A percentile compares a stretch with the other conserved stretches of the same genome.
phyloP scores from a whole-genome alignment of 352 stramenopile species.

The Pythium rishiriense region DNA sequence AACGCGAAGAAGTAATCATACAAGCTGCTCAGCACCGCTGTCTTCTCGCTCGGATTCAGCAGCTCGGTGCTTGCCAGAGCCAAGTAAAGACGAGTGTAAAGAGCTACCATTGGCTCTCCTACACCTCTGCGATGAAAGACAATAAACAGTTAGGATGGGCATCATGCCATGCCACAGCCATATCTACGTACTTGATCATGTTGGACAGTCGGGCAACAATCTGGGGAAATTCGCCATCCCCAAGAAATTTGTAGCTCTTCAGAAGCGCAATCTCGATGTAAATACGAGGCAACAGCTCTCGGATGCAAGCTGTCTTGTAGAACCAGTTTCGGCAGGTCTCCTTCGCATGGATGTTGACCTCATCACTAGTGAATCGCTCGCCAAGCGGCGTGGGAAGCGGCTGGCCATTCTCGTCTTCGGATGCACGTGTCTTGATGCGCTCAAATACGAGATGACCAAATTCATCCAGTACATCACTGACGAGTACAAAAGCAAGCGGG shows the following conservation, averaged over 20 bases:
- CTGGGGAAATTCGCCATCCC: slow-evolving; percentile 85
- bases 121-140: slow-evolving; percentile 54
- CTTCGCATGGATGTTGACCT: slow-evolving; percentile 87
- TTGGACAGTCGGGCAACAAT: slow-evolving; percentile 82
- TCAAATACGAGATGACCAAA: slow-evolving; percentile 89
- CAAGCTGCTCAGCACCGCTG: slow-evolving; percentile 67
- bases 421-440: slow-evolving; percentile 71
- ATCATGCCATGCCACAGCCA: neutral
- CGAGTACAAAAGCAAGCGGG: slow-evolving; percentile 87
- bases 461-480: slow-evolving; percentile 84
- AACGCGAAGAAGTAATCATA: slow-evolving; percentile 91
- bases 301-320: slow-evolving; percentile 93
- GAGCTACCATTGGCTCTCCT: slow-evolving; percentile 83
- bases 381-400: slow-evolving; percentile 51
- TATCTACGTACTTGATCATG: slow-evolving; percentile 78
- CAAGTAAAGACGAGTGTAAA: slow-evolving; percentile 88
- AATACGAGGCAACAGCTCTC: slow-evolving; percentile 89
- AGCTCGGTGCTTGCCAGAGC: slow-evolving; percentile 68
- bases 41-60: slow-evolving; percentile 39
- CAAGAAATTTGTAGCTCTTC: slow-evolving; percentile 89
- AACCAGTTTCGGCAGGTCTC: slow-evolving; percentile 95
- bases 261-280: slow-evolving; percentile 90
- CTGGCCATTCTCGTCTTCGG: slow-evolving; percentile 56
- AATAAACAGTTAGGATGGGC: neutral
- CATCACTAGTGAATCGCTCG: slow-evolving; percentile 70